These are phyloP conservation scores for Phytophthora megakarya DNA, from an alignment of 352 stramenopile species.

Conservation along the genomic window DNA sequence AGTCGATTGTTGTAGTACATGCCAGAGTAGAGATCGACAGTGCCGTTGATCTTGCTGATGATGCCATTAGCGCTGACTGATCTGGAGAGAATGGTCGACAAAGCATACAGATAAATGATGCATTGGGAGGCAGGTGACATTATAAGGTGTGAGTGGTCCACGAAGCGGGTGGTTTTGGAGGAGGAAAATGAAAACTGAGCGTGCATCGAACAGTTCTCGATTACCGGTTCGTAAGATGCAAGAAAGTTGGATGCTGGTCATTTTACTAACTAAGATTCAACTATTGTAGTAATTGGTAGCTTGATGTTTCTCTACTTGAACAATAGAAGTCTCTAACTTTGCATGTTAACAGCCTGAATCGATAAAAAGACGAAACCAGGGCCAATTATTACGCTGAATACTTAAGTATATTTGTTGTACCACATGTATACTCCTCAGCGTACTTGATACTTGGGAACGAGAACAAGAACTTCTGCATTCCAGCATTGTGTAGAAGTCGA, in stretches of 20 bases:
- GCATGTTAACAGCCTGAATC: too few species aligned
- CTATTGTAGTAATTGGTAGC: too few species aligned
- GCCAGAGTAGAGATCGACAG: conserved; percentile 20
- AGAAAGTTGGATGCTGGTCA: background rate
- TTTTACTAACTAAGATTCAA: too few species aligned
- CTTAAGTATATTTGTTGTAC: too few species aligned
- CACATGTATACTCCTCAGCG: too few species aligned
- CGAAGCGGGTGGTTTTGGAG: background rate
- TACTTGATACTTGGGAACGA: conserved; percentile 13
- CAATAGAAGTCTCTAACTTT: too few species aligned
- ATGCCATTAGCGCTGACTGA: background rate
- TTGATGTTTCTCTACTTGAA: too few species aligned
- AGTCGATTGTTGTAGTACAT: conserved; percentile 19
- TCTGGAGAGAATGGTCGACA: background rate
- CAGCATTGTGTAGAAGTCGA: conserved; percentile 17
- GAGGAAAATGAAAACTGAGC: conserved; percentile 21
- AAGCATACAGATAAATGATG: background rate
- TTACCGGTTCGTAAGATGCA: background rate
- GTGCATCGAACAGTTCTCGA: background rate
- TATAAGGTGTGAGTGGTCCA: background rate
- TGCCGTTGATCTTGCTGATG: conserved; percentile 14
- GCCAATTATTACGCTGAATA: too few species aligned
- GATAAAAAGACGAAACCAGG: too few species aligned
- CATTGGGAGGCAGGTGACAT: background rate
- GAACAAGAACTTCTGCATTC: conserved; percentile 13